phyloP scores from a whole-genome alignment of 257 asterid species.

The Ballota nigra region DNA sequence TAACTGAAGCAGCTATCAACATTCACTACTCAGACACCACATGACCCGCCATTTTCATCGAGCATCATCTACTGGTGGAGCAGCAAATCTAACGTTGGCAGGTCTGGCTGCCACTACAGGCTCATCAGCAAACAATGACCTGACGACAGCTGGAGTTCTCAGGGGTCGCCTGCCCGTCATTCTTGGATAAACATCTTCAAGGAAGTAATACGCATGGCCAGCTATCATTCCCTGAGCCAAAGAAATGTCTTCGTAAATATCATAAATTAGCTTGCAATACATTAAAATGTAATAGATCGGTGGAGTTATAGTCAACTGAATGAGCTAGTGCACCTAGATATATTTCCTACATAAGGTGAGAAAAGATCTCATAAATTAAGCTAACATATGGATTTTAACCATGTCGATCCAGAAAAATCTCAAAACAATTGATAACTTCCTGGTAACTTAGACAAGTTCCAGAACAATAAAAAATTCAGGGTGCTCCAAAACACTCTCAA shows the following conservation, averaged over 20 bases:
- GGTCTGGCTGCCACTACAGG: conserved; percentile 88
- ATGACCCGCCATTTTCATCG: conserved; percentile 31
- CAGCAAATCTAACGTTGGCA: conserved; percentile 76
- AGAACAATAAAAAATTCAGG: background rate
- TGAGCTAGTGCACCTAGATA: background rate
- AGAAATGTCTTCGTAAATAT: conserved; percentile 10
- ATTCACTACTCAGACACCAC: conserved; percentile 1
- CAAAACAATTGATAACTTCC: background rate
- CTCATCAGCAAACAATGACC: conserved; percentile 80
- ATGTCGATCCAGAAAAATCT: background rate
- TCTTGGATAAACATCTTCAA: conserved; percentile 84
- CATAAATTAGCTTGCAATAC: background rate
- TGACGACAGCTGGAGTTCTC: conserved; percentile 72
- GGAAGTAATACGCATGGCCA: conserved; percentile 95
- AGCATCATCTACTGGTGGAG: conserved; percentile 68
- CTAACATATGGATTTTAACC: background rate
- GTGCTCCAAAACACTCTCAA: background rate
- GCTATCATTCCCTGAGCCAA: conserved; percentile 89
- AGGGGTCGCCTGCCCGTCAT: conserved; percentile 93
- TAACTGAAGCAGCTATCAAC: background rate
- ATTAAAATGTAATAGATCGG: background rate
- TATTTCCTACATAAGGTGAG: background rate
- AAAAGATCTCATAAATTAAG: background rate
- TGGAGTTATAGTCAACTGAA: background rate
- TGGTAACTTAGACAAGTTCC: background rate